A percentile compares a stretch with the other conserved stretches of the same genome.
These are phyloP conservation scores for Chaetoscypha palmicola DNA, from an alignment of 2,329 filamentous ascomycete genomes.

Conservation along the genomic window DNA sequence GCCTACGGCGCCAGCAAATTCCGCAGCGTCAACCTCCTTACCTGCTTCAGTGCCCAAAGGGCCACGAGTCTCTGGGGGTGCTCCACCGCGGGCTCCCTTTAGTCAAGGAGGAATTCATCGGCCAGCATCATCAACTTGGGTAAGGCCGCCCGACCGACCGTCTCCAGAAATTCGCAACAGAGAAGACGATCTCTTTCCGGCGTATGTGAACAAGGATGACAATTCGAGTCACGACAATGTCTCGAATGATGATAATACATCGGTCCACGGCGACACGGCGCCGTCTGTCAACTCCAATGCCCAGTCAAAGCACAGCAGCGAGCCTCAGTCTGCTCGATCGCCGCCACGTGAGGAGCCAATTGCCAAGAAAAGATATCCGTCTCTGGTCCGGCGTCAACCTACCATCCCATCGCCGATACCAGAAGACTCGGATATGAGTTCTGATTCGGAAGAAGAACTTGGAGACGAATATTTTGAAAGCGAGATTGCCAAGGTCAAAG, in stretches of 20 bases:
- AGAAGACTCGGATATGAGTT: slow-evolving; percentile 21
- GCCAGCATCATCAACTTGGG: slow-evolving; percentile 3
- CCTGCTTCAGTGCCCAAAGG: slow-evolving; percentile 8
- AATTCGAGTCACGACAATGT: slow-evolving; percentile 2
- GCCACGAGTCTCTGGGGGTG: slow-evolving; percentile 2
- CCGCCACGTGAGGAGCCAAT: slow-evolving; percentile 2
- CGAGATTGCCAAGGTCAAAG: slow-evolving; percentile 25
- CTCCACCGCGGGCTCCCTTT: neutral
- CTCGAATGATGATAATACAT: slow-evolving; percentile 2
- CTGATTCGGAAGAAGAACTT: slow-evolving; percentile 29
- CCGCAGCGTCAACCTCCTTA: neutral
- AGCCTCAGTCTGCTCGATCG: neutral
- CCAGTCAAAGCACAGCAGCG: neutral
- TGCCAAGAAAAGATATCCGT: slow-evolving; percentile 13
- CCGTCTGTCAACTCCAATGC: neutral
- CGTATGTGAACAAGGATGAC: slow-evolving; percentile 1
- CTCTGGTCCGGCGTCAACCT: slow-evolving; percentile 17
- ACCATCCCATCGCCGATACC: slow-evolving; percentile 7
- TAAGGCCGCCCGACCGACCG: slow-evolving; percentile 1
- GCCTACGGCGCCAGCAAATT: slow-evolving; percentile 1
- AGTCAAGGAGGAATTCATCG: neutral
- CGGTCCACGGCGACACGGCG: neutral
- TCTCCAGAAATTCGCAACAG: slow-evolving; percentile 1
- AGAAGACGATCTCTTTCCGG: slow-evolving; percentile 1
- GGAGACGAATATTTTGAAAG: slow-evolving; percentile 29